These are phyloP conservation scores for Alternaria atra DNA, from an alignment of 2,329 filamentous ascomycete genomes.

Conservation along the genomic window DNA sequence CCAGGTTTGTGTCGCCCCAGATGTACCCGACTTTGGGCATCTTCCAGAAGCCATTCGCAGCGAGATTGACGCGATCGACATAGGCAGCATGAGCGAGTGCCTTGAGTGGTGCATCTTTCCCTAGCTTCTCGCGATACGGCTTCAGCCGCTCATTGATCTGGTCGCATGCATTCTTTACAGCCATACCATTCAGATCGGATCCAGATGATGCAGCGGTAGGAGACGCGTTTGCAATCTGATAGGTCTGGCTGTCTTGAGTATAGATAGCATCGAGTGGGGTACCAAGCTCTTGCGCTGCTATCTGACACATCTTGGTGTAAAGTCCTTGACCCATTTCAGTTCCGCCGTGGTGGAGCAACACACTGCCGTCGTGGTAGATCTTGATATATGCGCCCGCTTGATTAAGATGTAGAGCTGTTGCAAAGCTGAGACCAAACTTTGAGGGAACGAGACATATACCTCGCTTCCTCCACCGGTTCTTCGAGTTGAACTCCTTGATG, in stretches of 20 bases:
- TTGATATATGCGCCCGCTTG: slow-evolving; percentile 93
- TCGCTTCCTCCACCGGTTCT: slow-evolving; percentile 91
- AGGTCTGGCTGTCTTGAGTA: slow-evolving; percentile 88
- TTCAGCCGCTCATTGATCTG: slow-evolving; percentile 86
- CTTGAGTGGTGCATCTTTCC: slow-evolving; percentile 79
- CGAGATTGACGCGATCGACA: slow-evolving; percentile 92
- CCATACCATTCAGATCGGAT: slow-evolving; percentile 93
- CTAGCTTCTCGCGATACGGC: slow-evolving; percentile 85
- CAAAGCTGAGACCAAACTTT: slow-evolving; percentile 94
- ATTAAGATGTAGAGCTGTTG: slow-evolving; percentile 89
- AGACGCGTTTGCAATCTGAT: slow-evolving; percentile 88
- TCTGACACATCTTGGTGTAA: slow-evolving; percentile 95
- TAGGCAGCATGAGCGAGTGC: slow-evolving; percentile 89
- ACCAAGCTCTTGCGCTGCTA: slow-evolving; percentile 87
- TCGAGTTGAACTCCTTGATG: slow-evolving; percentile 78
- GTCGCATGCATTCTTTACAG: slow-evolving; percentile 87
- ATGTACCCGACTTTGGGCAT: slow-evolving; percentile 94
- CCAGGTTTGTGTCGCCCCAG: slow-evolving; percentile 68
- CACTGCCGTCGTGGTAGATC: slow-evolving; percentile 92
- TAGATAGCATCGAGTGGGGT: slow-evolving; percentile 83
- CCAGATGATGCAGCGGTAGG: slow-evolving; percentile 92
- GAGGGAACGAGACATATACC: slow-evolving; percentile 86
- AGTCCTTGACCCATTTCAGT: slow-evolving; percentile 98
- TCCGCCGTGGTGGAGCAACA: slow-evolving; percentile 91
- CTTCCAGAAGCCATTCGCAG: slow-evolving; percentile 95